Evolutionary conservation across 2,329 filamentous ascomycete species (phyloP), one percentile per base, ranked within the genome.

Genomic region (Massarina eburnea): DNA sequence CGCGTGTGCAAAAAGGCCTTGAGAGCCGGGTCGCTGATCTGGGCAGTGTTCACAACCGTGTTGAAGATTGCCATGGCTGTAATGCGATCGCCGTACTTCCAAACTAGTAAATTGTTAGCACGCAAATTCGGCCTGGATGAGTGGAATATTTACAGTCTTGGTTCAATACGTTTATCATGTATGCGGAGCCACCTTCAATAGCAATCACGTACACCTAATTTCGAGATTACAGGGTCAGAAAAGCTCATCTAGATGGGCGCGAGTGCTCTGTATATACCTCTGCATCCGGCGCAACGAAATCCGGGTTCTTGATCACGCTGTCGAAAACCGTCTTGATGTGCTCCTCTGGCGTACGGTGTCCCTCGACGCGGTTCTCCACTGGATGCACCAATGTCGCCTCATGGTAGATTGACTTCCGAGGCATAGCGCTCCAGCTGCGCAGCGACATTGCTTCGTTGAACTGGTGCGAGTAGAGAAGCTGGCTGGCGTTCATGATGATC

Each of bases 401-500:
- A 49, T 88, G 82, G 9, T 85, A 83, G 2, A 66, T 51, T 38
- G 82, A 87, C 45, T 77, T 74, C 56, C 85, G 79, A 1, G 85
- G 84, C 35, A 86, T 71, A 1, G 75, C 76, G 7, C 74, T 63
- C 76, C 85, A 87, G 3, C 77, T 78, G 0, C 64, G 62, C 1
- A 77, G 65, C 1, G 81, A 87, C 49, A 95, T 74, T 17, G 35
- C 76, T 39, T 80, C 78, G 41, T 77, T 71, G 1, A 78, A 78
- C 41, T 80, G 78, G 32, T 87, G 82, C 66, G 87, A 89, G 84
- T 89, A 96, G 58, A 85, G 75, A 15, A 88, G 73, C 70, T 95
- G 84, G 4, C 89, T 89, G 3, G 83, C 76, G 64, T 96, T 96
- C 36, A 89, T 81, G 20, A 96, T 73, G 21, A 96, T 72, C 45